Evolutionary conservation across 768 basidiomycete genomes (phyloP).

Genomic region (Cytidiella melzeri): DNA sequence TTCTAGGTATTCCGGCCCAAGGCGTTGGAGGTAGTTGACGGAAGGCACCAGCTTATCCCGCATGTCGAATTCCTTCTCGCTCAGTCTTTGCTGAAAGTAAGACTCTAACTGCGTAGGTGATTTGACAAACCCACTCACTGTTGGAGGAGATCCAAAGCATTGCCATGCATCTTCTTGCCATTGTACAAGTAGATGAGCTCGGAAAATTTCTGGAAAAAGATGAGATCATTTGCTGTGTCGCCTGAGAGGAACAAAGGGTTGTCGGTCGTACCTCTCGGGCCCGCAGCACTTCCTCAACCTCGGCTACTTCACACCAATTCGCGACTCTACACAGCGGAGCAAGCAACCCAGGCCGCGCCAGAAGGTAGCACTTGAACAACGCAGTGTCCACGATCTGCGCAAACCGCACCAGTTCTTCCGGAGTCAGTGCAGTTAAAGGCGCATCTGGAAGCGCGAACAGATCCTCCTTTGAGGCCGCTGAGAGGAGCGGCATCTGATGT

Average conservation of each 20-base stretch:
- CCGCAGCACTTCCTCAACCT: constrained; percentile 83
- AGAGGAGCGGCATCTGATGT: constrained; percentile 61
- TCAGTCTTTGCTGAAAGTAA: constrained; percentile 61
- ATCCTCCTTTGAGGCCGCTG: constrained; percentile 65
- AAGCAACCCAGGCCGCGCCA: constrained; percentile 73
- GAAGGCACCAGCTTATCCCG: constrained; percentile 80
- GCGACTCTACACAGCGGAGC: constrained; percentile 84
- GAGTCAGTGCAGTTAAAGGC: constrained; percentile 63
- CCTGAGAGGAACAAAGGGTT: not conserved
- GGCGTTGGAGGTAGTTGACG: constrained; percentile 84
- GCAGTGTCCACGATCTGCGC: constrained; percentile 96
- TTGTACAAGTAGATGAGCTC: constrained; percentile 90
- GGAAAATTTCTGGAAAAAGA: constrained; percentile 89
- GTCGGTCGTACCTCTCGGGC: constrained; percentile 55
- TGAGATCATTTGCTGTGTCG: not conserved
- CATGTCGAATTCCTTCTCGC: constrained; percentile 69
- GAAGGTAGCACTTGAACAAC: constrained; percentile 86
- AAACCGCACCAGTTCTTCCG: constrained; percentile 80
- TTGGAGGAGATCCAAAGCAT: constrained; percentile 78
- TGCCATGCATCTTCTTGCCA: constrained; percentile 91
- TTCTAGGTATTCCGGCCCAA: constrained; percentile 75
- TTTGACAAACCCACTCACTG: too few species aligned
- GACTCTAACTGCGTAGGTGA: too few species aligned
- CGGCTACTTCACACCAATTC: constrained; percentile 96
- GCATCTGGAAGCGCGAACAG: constrained; percentile 75